Evolutionary conservation across 352 stramenopile genomes (phyloP), one percentile per base, ranked within the genome.

Genomic region (Phytophthora podocarpi): DNA sequence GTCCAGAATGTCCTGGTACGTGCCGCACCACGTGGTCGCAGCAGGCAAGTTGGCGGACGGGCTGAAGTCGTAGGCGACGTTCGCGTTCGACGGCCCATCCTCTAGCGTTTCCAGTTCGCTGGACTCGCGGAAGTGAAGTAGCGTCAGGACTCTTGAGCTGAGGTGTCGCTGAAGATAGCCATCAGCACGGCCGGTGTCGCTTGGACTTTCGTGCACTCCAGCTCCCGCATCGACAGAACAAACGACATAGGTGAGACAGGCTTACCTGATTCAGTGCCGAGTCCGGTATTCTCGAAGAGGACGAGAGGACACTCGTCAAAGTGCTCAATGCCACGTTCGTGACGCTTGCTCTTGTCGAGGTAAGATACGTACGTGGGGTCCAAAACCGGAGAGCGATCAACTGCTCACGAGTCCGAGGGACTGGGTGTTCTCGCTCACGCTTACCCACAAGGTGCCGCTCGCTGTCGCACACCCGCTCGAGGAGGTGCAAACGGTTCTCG

Each of bases 31-130:
- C 11, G 39, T 47, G 4, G 31, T 1, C 1, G 45, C 39, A 20
- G 36, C 2, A 5, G 46, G 52, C 8, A 64, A 51, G 0, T 6
- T 16, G 1, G 23, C 60, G 5, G 35, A 41, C 26, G 51, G 31
- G 30, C 52, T 59, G 46, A 69, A 69, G 18, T 69, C 52, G 31
- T 36, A 48, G 0, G 46, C 21, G 21, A 61, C 59, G 35, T 68
- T 63, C 6, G 2, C 10, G n/a, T 63, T 63, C 9, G 20, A 41
- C 8, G 41, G 48, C 0, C 49, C 49, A 7, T 9, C 21, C 24
- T 68, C 52, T 9, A 66, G 40, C 6, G 16, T 4, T 1, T 52
- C 23, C 5, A 40, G 3, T 32, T 66, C 48, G 15, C 2, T 30
- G 4, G 31, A 5, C 16, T 68, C 50, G 3, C 39, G 28, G 45